Evolutionary conservation across 441 rosid species (phyloP), one percentile per base, ranked within the genome.

Genomic region (Gossypium gossypioides): DNA sequence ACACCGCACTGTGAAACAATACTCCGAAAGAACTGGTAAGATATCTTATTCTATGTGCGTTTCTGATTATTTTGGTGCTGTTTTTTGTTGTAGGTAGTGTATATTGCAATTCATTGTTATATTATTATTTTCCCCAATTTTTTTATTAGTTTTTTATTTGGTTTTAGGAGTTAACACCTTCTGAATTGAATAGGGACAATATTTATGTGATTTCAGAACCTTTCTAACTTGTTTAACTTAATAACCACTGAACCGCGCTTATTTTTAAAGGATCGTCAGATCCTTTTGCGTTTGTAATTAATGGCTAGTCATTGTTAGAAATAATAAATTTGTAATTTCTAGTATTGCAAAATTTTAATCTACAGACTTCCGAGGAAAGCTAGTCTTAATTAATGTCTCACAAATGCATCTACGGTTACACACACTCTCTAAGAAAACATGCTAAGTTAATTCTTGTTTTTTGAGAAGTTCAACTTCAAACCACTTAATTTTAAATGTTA

Each of bases 11-110:
- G 75, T 68, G 42, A 92, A 88, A 82, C 84, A 75, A 79, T 77
- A 57, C 5, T 73, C 82, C 77, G 96, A 84, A 70, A 87, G 83
- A 81, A 74, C 87, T 84, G 94, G 97, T 90, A 86, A 85, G 91
- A 79, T 84, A 76, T 74, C 85, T 71, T 1, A 22, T 75, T 80
- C 69, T 29, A 19, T 22, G 61, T 12, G 24, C n/a, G n/a, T 54
- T 18, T 54, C 51, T 46, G 15, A 46, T 46, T 13, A n/a, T 46
- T 46, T 46, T 46, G 34, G 34, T 29, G 34, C 34, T 29, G 34
- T 29, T 29, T 29, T 29, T 29, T 29, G 34, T 29, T 29, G 34
- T 29, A 13, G 19, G 40, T 58, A 1, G 40, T 25, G 3, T 5
- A 13, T 46, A 58, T 56, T 25, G 19, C 40, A 18, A 25, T 25